These are phyloP conservation scores for Sinapis alba DNA, from an alignment of 441 rosid species.

Conservation along the genomic window DNA sequence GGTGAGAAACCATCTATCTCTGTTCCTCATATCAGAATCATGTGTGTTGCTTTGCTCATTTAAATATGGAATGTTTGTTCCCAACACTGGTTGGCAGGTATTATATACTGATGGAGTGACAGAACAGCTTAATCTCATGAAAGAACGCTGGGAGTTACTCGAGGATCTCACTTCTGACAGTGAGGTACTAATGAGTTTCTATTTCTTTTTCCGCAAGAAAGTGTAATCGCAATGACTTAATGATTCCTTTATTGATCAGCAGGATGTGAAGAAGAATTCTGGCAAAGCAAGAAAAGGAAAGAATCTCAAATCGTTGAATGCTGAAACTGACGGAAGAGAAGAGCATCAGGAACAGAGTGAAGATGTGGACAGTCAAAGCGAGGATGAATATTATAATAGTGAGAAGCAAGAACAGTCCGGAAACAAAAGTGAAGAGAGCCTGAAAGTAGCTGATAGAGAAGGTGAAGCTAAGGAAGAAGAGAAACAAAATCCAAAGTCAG, in stretches of 20 bases:
- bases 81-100: conserved; percentile 45
- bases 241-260: conserved; percentile 17
- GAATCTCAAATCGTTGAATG: conserved; percentile 35
- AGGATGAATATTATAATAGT: neutral
- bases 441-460: neutral
- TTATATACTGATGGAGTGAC: conserved; percentile 65
- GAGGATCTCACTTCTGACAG: conserved; percentile 37
- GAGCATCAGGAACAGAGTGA: conserved; percentile 30
- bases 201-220: neutral
- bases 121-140: conserved; percentile 57
- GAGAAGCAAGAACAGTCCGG: neutral
- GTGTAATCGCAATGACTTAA: neutral
- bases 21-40: conserved; percentile 15
- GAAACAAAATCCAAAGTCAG: conserved; percentile 13
- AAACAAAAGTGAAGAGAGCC: neutral
- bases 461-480: neutral
- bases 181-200: neutral
- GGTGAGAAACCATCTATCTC: conserved; percentile 49
- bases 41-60: neutral
- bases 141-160: conserved; percentile 53
- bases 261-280: conserved; percentile 31
- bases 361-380: conserved; percentile 6
- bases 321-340: conserved; percentile 27
- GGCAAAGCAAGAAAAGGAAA: conserved; percentile 21
- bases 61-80: conserved; percentile 25